Conservation (phyloP, 2,329 filamentous ascomycete genomes). For the Beauveria asiatica region DNA sequence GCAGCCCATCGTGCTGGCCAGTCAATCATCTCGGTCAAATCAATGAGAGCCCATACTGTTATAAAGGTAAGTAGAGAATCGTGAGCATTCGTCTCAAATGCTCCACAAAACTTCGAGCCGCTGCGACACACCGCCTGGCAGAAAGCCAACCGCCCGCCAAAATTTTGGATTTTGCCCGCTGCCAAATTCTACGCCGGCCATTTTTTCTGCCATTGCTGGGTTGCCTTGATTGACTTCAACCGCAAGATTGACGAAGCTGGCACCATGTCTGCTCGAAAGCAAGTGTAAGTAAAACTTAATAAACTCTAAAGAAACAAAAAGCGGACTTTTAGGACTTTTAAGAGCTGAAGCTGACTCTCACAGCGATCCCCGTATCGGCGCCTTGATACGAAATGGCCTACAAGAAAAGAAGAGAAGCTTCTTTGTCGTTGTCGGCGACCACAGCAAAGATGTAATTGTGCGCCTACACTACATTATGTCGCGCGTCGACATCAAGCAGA, state of each 20-base stretch:
- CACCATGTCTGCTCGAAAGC: conserved; percentile 51
- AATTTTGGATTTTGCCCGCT: conserved; percentile 25
- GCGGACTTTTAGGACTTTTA: background rate
- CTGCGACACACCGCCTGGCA: conserved; percentile 8
- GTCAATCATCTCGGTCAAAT: too few species aligned
- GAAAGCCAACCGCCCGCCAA: conserved; percentile 31
- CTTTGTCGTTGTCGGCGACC: conserved; percentile 92
- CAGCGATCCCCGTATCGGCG: conserved; percentile 82
- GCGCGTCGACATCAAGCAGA: conserved; percentile 77
- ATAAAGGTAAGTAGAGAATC: too few species aligned
- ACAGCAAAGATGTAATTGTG: conserved; percentile 93
- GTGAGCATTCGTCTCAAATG: background rate
- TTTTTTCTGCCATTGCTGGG: conserved; percentile 5
- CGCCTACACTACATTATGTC: conserved; percentile 89
- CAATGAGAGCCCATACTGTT: too few species aligned
- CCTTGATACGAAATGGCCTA: conserved; percentile 83
- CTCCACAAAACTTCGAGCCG: background rate
- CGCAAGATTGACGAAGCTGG: conserved; percentile 10
- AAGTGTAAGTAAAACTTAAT: conserved; percentile 31
- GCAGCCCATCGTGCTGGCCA: too few species aligned
- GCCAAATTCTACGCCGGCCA: conserved; percentile 24
- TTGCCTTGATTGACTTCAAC: conserved; percentile 10
- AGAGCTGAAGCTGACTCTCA: background rate
- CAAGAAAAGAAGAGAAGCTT: conserved; percentile 97
- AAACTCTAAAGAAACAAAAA: background rate